Evolutionary conservation across 768 basidiomycete species (phyloP), one percentile per base, ranked within the genome.

Genomic region (Lactarius pseudohatsudake): DNA sequence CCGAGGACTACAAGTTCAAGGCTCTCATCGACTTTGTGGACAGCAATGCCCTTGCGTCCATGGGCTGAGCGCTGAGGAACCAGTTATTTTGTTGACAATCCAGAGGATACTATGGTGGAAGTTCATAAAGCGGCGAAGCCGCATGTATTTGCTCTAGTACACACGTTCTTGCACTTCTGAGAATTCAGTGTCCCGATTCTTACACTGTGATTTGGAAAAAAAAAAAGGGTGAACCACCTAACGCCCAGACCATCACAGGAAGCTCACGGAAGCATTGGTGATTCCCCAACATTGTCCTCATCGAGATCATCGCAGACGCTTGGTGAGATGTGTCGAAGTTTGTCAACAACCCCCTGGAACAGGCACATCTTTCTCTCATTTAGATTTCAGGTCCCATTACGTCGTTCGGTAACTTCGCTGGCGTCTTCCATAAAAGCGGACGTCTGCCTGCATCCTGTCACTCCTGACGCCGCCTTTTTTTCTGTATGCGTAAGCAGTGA

Each of bases 1-100:
- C 50, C 30, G 30, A 15, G 13, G 15, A 62, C 20, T 62, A 34
- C 61, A 66, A 54, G 57, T 53, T 66, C n/a, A 66, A 41, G 28
- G 30, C 57, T 2, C 8, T 66, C 18, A 10, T 2, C 56, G 57
- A 62, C 16, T 66, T 66, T 22, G 30, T 54, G 30, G 65, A 66
- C 13, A 57, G 32, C 47, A 43, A 2, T 2, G 61, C 50, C 8
- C 9, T 30, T 30, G 30, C 30, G 8, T 20, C 40, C 3, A 26
- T 67, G 32, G 30, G 30, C 3, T 13, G 22, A 40, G n/a, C n/a
- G n/a, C n/a, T n/a, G n/a, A 40, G 36, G 45, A 18, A 18, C 20
- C 9, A 13, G 10, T 20, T 9, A 8, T 16, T 58, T 2, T 15
- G 22, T 50, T 6, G 22, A 13, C 11, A 50, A 50, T 26, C 50